These are phyloP conservation scores for Xerocomus amazonicus DNA, from an alignment of 1,284 basidiomycete species.

Conservation along the genomic window DNA sequence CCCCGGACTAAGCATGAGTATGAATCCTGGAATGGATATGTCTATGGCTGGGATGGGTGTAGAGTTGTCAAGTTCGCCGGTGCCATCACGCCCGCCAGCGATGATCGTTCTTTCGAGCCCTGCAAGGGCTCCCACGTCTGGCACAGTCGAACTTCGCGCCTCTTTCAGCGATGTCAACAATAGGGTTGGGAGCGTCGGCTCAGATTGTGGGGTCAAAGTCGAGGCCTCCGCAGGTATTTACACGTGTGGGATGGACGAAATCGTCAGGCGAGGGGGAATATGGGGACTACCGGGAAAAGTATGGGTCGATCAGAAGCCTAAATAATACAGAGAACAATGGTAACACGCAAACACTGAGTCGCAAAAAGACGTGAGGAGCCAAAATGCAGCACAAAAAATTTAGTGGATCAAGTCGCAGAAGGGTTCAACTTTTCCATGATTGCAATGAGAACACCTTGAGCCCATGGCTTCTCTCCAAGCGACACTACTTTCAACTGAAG, in stretches of 20 bases:
- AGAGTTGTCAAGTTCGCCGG: constrained; percentile 22
- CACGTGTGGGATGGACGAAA: constrained; percentile 31
- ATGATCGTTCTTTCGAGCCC: constrained; percentile 30
- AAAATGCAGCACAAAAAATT: background rate
- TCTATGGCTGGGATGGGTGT: constrained; percentile 29
- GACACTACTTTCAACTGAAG: constrained; percentile 22
- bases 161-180: constrained; percentile 26
- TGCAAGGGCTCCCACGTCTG: constrained; percentile 13
- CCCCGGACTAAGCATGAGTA: constrained; percentile 34
- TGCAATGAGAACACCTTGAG: constrained; percentile 19
- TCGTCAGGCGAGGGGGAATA: constrained; percentile 31
- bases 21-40: constrained; percentile 30
- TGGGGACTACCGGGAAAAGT: constrained; percentile 34
- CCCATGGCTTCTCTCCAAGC: constrained; percentile 29
- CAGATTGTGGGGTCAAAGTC: constrained; percentile 27
- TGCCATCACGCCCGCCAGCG: constrained; percentile 25
- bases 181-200: constrained; percentile 12
- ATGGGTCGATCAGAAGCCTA: constrained; percentile 24
- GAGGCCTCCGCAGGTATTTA: constrained; percentile 28
- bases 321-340: constrained; percentile 14
- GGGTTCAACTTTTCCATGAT: constrained; percentile 25
- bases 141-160: constrained; percentile 27
- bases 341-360: background rate
- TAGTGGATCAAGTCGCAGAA: constrained; percentile 1
- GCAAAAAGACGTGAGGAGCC: background rate